Percentiles rank a stretch among this genome's conserved stretches.
These are phyloP conservation scores for Kluyveromyces nonfermentans DNA, from an alignment of 805 yeast genomes.

Conservation along the genomic window DNA sequence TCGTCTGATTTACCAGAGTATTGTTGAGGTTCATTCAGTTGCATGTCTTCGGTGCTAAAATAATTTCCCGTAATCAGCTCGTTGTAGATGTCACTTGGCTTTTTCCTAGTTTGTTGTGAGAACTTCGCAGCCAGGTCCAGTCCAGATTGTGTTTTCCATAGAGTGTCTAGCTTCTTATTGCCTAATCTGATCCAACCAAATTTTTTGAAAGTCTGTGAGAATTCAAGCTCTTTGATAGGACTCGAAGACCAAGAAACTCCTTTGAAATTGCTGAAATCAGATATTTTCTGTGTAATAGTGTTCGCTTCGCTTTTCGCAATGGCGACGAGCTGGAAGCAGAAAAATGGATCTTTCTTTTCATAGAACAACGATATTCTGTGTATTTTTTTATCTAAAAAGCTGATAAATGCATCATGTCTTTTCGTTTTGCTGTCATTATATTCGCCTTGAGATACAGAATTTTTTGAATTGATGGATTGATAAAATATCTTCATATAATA, in stretches of 20 bases:
- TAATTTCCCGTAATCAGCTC: conserved; percentile 7
- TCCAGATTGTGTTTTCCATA: conserved; percentile 36
- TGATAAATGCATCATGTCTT: not conserved
- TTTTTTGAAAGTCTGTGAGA: conserved; percentile 19
- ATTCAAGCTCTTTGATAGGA: not conserved
- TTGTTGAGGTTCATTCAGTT: conserved; percentile 5
- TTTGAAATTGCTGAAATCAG: not conserved
- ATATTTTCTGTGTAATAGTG: not conserved
- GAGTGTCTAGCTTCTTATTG: conserved; percentile 22
- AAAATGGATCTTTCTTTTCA: not conserved
- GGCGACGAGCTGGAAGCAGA: not conserved
- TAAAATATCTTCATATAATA: not conserved
- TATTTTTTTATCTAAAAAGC: not conserved
- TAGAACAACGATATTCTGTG: conserved; percentile 1
- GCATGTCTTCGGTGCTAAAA: conserved; percentile 4
- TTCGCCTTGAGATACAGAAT: not conserved
- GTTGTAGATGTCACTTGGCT: conserved; percentile 19
- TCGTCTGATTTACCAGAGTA: conserved; percentile 6
- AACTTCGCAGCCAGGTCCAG: conserved; percentile 24
- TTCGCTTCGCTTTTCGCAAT: not conserved
- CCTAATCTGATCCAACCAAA: conserved; percentile 27
- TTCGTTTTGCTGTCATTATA: not conserved
- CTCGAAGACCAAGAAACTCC: not conserved
- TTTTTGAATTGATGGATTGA: not conserved
- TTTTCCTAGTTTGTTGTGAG: conserved; percentile 4